Evolutionary conservation across 768 basidiomycete genomes (phyloP).

Genomic region (Podaxis mareebaensis): DNA sequence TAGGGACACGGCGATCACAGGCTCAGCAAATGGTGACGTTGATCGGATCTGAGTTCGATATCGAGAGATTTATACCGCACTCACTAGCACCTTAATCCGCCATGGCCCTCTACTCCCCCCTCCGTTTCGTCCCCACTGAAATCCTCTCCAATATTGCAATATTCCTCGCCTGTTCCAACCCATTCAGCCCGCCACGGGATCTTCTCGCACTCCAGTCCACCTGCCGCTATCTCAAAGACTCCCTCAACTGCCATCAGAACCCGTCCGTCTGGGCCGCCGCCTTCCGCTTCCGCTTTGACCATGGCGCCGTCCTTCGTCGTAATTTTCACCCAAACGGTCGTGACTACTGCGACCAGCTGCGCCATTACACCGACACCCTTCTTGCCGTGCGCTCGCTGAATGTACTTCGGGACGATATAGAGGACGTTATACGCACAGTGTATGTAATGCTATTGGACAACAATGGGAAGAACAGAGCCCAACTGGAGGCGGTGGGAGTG

Average conservation of each 20-base stretch:
- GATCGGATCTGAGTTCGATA: constrained; percentile 10
- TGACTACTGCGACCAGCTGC: constrained; percentile 37
- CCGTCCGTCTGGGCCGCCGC: constrained; percentile 51
- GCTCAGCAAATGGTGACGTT: neutral
- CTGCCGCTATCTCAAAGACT: constrained; percentile 37
- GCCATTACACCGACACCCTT: constrained; percentile 39
- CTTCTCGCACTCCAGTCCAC: constrained; percentile 51
- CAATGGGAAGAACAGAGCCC: constrained; percentile 63
- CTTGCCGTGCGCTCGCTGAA: constrained; percentile 31
- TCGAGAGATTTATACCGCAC: neutral
- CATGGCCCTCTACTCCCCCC: constrained; percentile 18
- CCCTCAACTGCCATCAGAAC: constrained; percentile 32
- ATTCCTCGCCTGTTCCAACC: constrained; percentile 40
- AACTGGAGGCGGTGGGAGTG: constrained; percentile 55
- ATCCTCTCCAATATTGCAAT: constrained; percentile 55
- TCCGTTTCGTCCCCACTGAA: constrained; percentile 36
- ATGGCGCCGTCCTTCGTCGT: constrained; percentile 49
- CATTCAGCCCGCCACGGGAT: constrained; percentile 46
- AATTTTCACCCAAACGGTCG: constrained; percentile 35
- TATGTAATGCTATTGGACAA: constrained; percentile 65
- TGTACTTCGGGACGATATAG: constrained; percentile 27
- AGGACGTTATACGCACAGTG: constrained; percentile 23
- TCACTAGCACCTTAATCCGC: constrained; percentile 18
- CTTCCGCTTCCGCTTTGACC: constrained; percentile 59
- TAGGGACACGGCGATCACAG: constrained; percentile 12